Percentiles rank a stretch among this genome's conserved stretches.
These are phyloP conservation scores for Gonium pectorale DNA, from an alignment of 139 green algal genomes.

Conservation along the genomic window DNA sequence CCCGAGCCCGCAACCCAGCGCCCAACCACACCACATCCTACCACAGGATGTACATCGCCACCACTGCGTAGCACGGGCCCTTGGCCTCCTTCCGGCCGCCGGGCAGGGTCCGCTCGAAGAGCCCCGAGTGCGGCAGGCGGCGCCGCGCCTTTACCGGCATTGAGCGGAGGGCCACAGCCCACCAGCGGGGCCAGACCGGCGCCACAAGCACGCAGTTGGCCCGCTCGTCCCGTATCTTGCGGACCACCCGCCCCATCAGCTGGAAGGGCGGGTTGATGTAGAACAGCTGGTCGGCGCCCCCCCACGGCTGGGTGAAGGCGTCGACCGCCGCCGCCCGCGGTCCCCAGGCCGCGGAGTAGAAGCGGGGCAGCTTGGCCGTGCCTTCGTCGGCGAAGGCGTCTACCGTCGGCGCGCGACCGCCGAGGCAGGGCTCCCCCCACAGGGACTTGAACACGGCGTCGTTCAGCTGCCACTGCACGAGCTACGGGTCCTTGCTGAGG, in stretches of 20 bases:
- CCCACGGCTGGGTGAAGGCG: not conserved
- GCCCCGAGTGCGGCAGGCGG: no score
- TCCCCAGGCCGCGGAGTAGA: not conserved
- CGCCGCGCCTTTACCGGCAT: not conserved
- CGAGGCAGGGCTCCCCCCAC: not conserved
- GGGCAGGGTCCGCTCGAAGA: no score
- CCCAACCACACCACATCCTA: no score
- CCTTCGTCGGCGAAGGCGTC: not conserved
- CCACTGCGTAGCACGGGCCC: no score
- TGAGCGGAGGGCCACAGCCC: not conserved
- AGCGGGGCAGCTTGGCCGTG: not conserved
- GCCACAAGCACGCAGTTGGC: no score
- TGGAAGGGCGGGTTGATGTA: no score
- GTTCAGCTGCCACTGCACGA: not conserved
- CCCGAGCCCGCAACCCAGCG: no score
- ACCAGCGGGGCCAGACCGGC: not conserved
- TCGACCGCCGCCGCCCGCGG: not conserved
- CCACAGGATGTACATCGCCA: no score
- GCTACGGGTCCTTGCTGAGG: not conserved
- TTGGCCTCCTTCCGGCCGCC: no score
- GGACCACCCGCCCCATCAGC: not conserved
- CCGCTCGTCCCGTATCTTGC: not conserved
- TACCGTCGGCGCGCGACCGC: not conserved
- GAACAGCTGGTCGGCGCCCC: not conserved
- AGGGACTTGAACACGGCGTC: not conserved